phyloP scores from a whole-genome alignment of 177 flowering plant genomes.

The Vitis hybrid region DNA sequence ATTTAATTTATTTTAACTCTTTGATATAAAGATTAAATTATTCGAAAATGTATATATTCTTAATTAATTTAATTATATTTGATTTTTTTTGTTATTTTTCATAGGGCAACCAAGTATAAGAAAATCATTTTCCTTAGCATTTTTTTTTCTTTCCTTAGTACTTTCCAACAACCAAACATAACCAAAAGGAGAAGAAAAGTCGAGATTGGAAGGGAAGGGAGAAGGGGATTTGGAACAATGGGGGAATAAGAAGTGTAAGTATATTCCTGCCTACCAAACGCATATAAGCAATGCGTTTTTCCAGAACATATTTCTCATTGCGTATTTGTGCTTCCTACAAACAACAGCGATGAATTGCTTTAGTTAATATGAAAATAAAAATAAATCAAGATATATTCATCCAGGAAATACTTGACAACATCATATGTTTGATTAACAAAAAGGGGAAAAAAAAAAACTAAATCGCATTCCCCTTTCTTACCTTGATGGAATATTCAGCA shows the following conservation, averaged over 20 bases:
- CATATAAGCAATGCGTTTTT: constrained; percentile 95
- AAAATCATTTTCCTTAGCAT: no score
- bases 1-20: no score
- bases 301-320: constrained; percentile 84
- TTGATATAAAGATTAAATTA: no score
- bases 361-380: constrained; percentile 1
- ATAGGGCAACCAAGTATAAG: no score
- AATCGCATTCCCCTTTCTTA: constrained; percentile 7
- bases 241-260: neutral
- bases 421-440: neutral
- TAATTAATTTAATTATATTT: no score
- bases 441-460: neutral
- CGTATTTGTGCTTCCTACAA: constrained; percentile 82
- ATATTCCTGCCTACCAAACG: constrained; percentile 62
- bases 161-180: no score
- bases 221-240: neutral
- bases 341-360: constrained; percentile 3
- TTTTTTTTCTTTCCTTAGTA: no score
- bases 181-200: no score
- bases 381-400: constrained; percentile 9
- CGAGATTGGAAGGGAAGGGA: neutral
- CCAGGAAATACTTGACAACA: neutral
- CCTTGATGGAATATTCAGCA: constrained; percentile 82
- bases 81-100: no score
- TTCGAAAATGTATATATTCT: no score